Evolutionary conservation across 1,284 basidiomycete species (phyloP).

Genomic region (Trichosporon sp.): DNA sequence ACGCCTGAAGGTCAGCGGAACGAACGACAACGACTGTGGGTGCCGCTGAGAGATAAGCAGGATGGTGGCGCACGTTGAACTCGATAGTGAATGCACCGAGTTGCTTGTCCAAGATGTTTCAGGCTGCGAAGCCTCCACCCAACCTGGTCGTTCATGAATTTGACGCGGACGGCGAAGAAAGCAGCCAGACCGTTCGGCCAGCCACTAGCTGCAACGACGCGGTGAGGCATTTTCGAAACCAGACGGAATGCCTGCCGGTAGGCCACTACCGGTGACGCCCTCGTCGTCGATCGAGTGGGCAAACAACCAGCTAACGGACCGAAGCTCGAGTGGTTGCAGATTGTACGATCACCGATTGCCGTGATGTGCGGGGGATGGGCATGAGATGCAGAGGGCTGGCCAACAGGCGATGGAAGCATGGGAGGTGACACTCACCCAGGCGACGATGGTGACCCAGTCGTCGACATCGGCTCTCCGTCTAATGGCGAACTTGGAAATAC

Average conservation of each 20-base stretch:
- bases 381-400: not conserved
- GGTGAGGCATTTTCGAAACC: not conserved
- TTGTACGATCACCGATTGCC: not conserved
- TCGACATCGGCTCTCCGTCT: constrained; percentile 45
- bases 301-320: not conserved
- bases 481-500: constrained; percentile 52
- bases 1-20: constrained; percentile 36
- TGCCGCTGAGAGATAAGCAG: not conserved
- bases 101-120: not conserved
- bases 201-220: not conserved
- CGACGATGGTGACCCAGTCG: constrained; percentile 49
- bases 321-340: not conserved
- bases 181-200: not conserved
- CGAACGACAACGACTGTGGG: constrained; percentile 7
- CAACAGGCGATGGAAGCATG: not conserved
- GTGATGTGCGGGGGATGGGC: not conserved
- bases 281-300: not conserved
- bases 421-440: constrained; percentile 47
- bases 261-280: not conserved
- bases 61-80: not conserved
- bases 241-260: not conserved
- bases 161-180: not conserved
- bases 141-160: not conserved
- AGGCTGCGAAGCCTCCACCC: not conserved
- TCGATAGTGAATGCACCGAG: not conserved